A percentile compares a stretch with the other conserved stretches of the same genome.
Conservation (phyloP, 2,329 filamentous ascomycete species). For the Akanthomyces muscarius region DNA sequence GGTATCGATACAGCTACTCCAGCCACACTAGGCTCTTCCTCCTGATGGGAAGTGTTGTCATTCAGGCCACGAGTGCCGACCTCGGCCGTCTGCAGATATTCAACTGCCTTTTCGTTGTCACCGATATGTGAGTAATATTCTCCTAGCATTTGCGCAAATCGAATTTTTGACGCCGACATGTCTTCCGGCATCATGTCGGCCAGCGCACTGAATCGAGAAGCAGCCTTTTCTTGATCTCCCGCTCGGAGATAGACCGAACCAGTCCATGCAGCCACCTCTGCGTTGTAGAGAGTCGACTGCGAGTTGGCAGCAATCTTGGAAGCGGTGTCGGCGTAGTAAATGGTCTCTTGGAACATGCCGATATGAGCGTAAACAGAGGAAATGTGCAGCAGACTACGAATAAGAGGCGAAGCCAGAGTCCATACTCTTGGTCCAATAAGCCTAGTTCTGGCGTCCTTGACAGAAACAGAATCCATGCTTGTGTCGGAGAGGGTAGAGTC, state of each 20-base stretch:
- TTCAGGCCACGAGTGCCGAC: conserved; percentile 19
- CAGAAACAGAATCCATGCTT: conserved; percentile 27
- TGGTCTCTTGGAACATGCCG: conserved; percentile 81
- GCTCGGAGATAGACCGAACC: conserved; percentile 54
- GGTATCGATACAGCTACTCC: conserved; percentile 20
- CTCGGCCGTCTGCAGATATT: conserved; percentile 48
- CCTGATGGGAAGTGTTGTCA: conserved; percentile 18
- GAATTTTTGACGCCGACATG: conserved; percentile 32
- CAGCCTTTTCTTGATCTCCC: conserved; percentile 55
- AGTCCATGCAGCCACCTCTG: conserved; percentile 52
- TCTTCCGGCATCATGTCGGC: conserved; percentile 48
- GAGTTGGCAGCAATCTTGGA: conserved; percentile 70
- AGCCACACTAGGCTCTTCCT: conserved; percentile 2
- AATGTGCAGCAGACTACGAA: conserved; percentile 67
- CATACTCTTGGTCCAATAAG: conserved; percentile 64
- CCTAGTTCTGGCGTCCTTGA: conserved; percentile 20
- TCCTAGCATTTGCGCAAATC: conserved; percentile 52
- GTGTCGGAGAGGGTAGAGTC: conserved; percentile 29
- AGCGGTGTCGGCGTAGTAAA: conserved; percentile 84
- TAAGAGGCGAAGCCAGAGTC: conserved; percentile 70
- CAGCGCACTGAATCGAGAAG: conserved; percentile 47
- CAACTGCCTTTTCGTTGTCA: conserved; percentile 40
- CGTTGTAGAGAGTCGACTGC: conserved; percentile 55
- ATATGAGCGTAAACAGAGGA: conserved; percentile 77
- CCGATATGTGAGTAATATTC: conserved; percentile 51